Evolutionary conservation across 345 rosid genomes (phyloP), one percentile per base, ranked within the genome.

Genomic region (Aquilaria yunnanensis): DNA sequence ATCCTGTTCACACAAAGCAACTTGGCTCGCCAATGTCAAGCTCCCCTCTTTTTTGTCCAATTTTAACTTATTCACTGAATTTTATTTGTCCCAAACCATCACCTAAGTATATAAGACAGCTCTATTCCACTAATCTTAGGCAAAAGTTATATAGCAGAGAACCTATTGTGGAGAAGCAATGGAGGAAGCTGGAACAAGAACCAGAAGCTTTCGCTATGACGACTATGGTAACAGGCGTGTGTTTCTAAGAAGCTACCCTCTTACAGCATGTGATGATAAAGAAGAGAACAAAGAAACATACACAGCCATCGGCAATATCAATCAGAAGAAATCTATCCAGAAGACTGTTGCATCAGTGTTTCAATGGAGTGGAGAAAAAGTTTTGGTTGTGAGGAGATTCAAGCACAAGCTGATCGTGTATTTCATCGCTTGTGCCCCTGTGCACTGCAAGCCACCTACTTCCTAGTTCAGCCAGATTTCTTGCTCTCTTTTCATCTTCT

Each of bases 171-270:
- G 43, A 37, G 43, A 8, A 37, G 43, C 43, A 37, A 37, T 37
- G 52, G 51, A 9, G 2, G 70, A 52, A 62, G 7, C 34, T 30
- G 31, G n/a, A 43, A 57, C 5, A 54, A 56, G 57, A 47, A 37
- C 43, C 65, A 32, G 54, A 45, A 23, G 55, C 4, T 59, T 45
- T 37, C 59, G 71, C 54, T 62, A 59, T 61, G 59, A n/a, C 47
- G 58, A 54, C 23, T 45, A 30, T 63, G 67, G 70, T 61, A 67
- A 58, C 65, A 73, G 78, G 65, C 70, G 86, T 62, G 77, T 51
- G 58, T 85, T 83, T 57, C 64, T 85, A 67, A 72, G 81, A 70
- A 85, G 88, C 71, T 85, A 81, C 67, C 88, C 91, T 63, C 86
- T 80, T 67, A 62, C 68, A 32, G 67, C 66, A 78, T 78, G 63